These are phyloP conservation scores for Brassica hybrid DNA, from an alignment of 441 rosid species.

Conservation along the genomic window DNA sequence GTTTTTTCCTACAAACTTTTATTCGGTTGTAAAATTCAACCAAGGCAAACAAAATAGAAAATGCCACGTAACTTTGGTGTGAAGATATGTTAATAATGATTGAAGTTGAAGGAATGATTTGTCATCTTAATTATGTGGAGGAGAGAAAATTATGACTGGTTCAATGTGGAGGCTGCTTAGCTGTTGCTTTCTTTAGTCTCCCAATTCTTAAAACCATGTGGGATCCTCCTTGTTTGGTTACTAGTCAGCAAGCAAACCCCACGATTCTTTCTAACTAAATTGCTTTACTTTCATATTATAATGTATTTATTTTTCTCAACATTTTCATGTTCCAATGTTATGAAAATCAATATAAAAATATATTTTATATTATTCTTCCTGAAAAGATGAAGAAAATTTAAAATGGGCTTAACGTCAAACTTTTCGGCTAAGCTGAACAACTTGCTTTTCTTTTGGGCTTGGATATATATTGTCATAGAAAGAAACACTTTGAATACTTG, in stretches of 20 bases:
- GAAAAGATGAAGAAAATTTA: background rate
- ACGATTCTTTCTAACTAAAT: background rate
- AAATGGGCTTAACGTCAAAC: background rate
- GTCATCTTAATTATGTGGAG: constrained; percentile 22
- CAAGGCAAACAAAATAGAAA: background rate
- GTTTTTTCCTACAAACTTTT: constrained; percentile 10
- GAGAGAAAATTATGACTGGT: constrained; percentile 19
- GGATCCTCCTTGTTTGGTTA: constrained; percentile 26
- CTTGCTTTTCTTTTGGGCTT: background rate
- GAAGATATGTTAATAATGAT: constrained; percentile 33
- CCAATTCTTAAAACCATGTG: constrained; percentile 18
- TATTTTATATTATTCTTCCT: background rate
- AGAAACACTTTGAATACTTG: background rate
- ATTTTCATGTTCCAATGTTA: background rate
- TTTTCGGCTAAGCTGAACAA: background rate
- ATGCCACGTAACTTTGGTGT: constrained; percentile 25
- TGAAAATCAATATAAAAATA: background rate
- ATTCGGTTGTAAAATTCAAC: background rate
- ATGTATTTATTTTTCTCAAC: background rate
- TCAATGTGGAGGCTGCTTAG: constrained; percentile 36
- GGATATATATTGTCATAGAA: background rate
- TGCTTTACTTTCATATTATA: background rate
- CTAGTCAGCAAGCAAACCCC: constrained; percentile 12
- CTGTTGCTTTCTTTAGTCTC: constrained; percentile 27
- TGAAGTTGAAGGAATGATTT: constrained; percentile 37